These are phyloP conservation scores for Taxillus chinensis DNA, from an alignment of 164 flowering plant species.

Conservation along the genomic window DNA sequence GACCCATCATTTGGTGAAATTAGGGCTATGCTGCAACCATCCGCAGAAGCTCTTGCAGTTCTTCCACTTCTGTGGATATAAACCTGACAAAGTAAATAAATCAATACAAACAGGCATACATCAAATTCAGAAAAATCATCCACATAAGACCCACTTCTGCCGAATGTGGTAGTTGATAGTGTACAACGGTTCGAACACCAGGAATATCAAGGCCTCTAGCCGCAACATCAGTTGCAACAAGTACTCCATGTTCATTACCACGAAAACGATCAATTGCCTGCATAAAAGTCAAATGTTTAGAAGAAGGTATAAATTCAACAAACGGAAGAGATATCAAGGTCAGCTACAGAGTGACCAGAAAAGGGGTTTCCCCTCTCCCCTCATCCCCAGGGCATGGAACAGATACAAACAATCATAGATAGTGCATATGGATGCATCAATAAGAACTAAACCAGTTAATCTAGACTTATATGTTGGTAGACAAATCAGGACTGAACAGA, in stretches of 20 bases:
- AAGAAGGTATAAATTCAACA: background rate
- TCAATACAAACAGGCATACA: background rate
- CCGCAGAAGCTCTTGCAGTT: constrained; percentile 89
- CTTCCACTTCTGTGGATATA: constrained; percentile 98
- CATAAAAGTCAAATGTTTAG: background rate
- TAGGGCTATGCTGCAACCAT: constrained; percentile 89
- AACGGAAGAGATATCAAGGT: background rate
- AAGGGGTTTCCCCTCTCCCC: background rate
- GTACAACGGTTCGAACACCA: constrained; percentile 89
- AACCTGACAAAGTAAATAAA: constrained; percentile 32
- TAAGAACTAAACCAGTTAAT: no score
- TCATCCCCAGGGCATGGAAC: no score
- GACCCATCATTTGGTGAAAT: constrained; percentile 73
- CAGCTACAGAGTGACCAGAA: background rate
- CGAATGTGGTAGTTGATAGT: constrained; percentile 94
- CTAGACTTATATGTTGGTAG: no score
- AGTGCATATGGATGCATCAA: no score
- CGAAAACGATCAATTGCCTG: constrained; percentile 95
- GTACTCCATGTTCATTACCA: constrained; percentile 58
- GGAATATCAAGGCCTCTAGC: constrained; percentile 95
- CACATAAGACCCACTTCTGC: constrained; percentile 56
- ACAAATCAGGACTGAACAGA: no score
- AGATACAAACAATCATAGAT: no score
- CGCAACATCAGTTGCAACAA: constrained; percentile 93
- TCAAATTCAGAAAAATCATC: background rate